phyloP scores from a whole-genome alignment of 345 rosid species.

The Anastatica hierochuntica region DNA sequence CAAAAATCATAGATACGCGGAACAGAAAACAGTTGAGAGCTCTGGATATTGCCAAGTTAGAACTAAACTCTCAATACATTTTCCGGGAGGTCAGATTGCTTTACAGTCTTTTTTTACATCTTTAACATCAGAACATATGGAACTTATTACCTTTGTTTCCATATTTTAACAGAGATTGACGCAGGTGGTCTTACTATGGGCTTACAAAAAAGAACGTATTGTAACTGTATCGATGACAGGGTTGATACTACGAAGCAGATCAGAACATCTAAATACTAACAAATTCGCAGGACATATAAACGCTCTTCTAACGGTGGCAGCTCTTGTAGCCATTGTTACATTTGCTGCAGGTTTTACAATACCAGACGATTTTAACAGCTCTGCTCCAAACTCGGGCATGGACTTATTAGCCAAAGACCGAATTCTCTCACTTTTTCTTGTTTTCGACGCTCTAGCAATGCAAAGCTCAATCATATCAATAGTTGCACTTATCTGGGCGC shows the following conservation, averaged over 20 bases:
- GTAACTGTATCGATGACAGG: no score
- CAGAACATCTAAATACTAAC: neutral
- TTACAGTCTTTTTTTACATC: neutral
- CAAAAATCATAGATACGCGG: neutral
- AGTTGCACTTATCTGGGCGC: slow-evolving; percentile 2
- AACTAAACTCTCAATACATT: neutral
- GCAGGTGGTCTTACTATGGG: neutral
- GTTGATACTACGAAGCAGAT: no score
- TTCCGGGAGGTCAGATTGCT: neutral
- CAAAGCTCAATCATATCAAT: neutral
- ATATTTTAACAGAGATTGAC: neutral
- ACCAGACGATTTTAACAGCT: slow-evolving; percentile 8
- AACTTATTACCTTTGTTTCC: no score
- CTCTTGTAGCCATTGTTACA: neutral
- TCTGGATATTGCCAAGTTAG: neutral
- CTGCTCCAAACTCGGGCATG: neutral
- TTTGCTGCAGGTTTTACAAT: neutral
- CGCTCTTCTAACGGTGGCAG: neutral
- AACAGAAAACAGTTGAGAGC: neutral
- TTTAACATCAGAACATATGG: no score
- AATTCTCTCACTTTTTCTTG: neutral
- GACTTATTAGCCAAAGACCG: neutral
- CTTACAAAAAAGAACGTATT: neutral
- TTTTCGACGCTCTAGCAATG: slow-evolving; percentile 1
- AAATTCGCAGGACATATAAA: neutral